Conservation (phyloP, 2,329 filamentous ascomycete genomes). For the Ophiostoma pallidulum region DNA sequence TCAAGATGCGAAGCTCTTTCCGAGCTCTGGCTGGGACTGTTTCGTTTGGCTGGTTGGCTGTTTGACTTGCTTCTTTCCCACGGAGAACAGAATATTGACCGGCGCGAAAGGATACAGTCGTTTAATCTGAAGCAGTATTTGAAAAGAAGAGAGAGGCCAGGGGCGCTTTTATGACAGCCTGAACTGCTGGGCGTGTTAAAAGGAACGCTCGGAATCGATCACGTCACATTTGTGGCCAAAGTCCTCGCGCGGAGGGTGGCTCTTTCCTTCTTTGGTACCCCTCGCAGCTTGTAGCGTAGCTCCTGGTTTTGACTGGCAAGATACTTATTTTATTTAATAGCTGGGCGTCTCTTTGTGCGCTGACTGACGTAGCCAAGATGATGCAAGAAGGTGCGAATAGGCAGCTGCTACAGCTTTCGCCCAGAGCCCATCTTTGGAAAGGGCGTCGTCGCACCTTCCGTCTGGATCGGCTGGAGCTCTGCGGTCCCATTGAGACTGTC, state of each 20-base stretch:
- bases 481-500: too few relatives aligned
- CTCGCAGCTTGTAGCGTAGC: not conserved
- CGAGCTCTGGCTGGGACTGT: not conserved
- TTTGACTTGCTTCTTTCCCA: not conserved
- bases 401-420: not conserved
- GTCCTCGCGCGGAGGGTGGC: not conserved
- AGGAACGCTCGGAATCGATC: constrained; percentile 12
- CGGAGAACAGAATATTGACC: too few relatives aligned
- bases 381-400: too few relatives aligned
- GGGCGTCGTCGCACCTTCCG: too few relatives aligned
- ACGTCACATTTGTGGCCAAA: constrained; percentile 12
- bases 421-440: too few relatives aligned
- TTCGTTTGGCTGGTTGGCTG: not conserved
- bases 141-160: too few relatives aligned
- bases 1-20: not conserved
- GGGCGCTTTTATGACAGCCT: not conserved
- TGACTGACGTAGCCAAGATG: too few relatives aligned
- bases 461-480: too few relatives aligned
- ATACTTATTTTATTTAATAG: too few relatives aligned
- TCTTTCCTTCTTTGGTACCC: not conserved
- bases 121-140: too few relatives aligned
- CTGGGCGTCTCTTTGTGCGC: not conserved
- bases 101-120: too few relatives aligned
- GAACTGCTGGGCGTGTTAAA: not conserved
- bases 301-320: too few relatives aligned